Base-by-base conservation (phyloP, 805 yeast species). In the Starmerella potacharoeniae region DNA sequence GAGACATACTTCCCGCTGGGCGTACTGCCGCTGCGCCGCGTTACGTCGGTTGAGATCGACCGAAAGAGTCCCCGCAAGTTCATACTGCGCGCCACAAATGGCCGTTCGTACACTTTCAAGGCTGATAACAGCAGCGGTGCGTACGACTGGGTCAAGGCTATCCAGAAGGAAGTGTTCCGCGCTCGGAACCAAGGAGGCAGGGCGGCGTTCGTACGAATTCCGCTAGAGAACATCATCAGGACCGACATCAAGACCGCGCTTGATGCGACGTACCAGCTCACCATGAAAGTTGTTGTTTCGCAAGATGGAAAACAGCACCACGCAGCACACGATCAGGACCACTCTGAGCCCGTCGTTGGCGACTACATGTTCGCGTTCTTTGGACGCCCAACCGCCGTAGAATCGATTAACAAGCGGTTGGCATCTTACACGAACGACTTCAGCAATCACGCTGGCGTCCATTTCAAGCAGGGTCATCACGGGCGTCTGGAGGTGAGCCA, bases 1-100 rank as follows among this genome's bases (percentile, higher is more conserved):
- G 95, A 89, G 56, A 70, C 84, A n/a, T 88, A 89, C 68, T 89
- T 88, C 70, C 97, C 97, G 0, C 72, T 74, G 8, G 70, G 85
- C 39, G 83, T 87, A 0, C 80, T 91, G 39, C 93, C 88, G 66
- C 71, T 91, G 58, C 73, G 80, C 45, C 73, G 76, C 9, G 86
- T 90, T 4, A 64, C 77, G 8, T 69, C 77, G 39, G 87, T 84
- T 0, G 89, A 82, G 54, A 69, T 82, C 0, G 59, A 55, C 52
- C 62, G 59, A 46, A 65, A 62, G 6, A 64, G 64, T 35, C 65
- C 71, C 1, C 69, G 62, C 37, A 79, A 83, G 77, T 79, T 90
- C 63, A 74, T 76, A 45, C 69, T 91, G 29, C 67, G 75, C 2
- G 81, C 88, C 1, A 80, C 76, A 43, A 73, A 75, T 34, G 53